Percentiles rank a stretch among this genome's conserved stretches.
These are phyloP conservation scores for Epichloe brachyelytri DNA, from an alignment of 2,329 filamentous ascomycete genomes.

Conservation along the genomic window DNA sequence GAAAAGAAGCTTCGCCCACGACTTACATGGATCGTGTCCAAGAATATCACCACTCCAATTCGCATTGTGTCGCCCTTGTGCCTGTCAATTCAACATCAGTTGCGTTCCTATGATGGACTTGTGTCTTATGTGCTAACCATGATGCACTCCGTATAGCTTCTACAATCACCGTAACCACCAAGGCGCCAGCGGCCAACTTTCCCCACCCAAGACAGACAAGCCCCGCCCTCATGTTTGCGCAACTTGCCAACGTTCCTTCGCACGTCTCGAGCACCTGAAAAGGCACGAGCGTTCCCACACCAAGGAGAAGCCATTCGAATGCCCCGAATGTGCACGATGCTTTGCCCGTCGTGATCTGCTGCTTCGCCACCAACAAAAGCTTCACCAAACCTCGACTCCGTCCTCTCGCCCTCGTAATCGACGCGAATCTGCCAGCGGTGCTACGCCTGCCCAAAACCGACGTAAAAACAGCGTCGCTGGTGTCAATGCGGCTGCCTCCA, in stretches of 20 bases:
- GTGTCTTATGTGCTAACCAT: conserved; percentile 17
- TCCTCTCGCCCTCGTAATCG: conserved; percentile 78
- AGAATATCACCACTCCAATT: not conserved
- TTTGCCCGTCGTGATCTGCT: conserved; percentile 89
- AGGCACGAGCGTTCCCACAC: conserved; percentile 96
- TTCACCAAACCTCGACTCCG: conserved; percentile 84
- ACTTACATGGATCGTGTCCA: not conserved
- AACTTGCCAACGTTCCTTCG: conserved; percentile 86
- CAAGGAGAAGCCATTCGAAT: conserved; percentile 98
- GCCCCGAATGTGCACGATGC: conserved; percentile 84
- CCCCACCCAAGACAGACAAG: conserved; percentile 95
- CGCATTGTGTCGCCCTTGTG: not conserved
- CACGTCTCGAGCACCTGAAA: conserved; percentile 89
- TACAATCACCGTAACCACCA: conserved; percentile 39
- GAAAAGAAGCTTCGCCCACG: not conserved
- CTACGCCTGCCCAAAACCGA: conserved; percentile 52
- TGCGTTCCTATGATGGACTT: not conserved
- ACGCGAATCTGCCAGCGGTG: conserved; percentile 74
- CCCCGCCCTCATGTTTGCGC: conserved; percentile 87
- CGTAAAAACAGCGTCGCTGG: conserved; percentile 85
- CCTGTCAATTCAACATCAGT: not conserved
- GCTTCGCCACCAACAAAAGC: conserved; percentile 92
- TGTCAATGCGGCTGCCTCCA: conserved; percentile 29
- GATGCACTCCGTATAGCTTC: conserved; percentile 22
- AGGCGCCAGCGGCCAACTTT: conserved; percentile 33